phyloP scores from a whole-genome alignment of 2,329 filamentous ascomycete species.

The Penicillium sp. region DNA sequence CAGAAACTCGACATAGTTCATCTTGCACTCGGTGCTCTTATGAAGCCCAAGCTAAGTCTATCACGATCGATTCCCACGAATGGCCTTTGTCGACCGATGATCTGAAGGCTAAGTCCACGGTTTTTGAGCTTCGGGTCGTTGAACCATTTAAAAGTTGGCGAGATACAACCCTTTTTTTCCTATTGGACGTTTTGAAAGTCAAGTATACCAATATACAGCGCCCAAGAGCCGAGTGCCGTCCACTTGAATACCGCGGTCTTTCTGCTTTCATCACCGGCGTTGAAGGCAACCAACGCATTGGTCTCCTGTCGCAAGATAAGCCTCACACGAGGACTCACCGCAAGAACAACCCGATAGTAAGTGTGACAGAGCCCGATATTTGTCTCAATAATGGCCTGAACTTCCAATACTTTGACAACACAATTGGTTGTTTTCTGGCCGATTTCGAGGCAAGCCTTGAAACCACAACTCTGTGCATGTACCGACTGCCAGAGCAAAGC shows the following conservation, averaged over 20 bases:
- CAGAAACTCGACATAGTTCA: slow-evolving; percentile 19
- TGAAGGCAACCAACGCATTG: slow-evolving; percentile 29
- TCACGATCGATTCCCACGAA: slow-evolving; percentile 58
- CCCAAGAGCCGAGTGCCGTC: slow-evolving; percentile 27
- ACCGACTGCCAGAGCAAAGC: slow-evolving; percentile 29
- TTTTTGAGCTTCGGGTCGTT: slow-evolving; percentile 60
- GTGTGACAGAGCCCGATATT: slow-evolving; percentile 39
- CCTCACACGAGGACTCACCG: slow-evolving; percentile 45
- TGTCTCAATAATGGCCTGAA: slow-evolving; percentile 54
- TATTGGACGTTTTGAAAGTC: slow-evolving; percentile 48
- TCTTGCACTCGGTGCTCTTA: slow-evolving; percentile 49
- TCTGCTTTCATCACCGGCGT: slow-evolving; percentile 11
- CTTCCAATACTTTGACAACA: slow-evolving; percentile 37
- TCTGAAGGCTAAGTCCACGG: slow-evolving; percentile 46
- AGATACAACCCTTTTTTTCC: slow-evolving; percentile 51
- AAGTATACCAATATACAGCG: slow-evolving; percentile 27
- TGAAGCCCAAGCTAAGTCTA: slow-evolving; percentile 34
- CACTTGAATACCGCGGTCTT: slow-evolving; percentile 24
- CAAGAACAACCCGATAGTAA: slow-evolving; percentile 20
- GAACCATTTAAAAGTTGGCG: slow-evolving; percentile 53
- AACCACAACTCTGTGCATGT: slow-evolving; percentile 42
- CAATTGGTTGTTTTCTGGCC: slow-evolving; percentile 37
- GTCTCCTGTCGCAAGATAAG: slow-evolving; percentile 44
- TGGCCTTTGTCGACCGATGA: slow-evolving; percentile 57
- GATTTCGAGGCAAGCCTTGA: slow-evolving; percentile 26